These are phyloP conservation scores for Suillus subaureus DNA, from an alignment of 768 basidiomycete genomes.

Conservation along the genomic window DNA sequence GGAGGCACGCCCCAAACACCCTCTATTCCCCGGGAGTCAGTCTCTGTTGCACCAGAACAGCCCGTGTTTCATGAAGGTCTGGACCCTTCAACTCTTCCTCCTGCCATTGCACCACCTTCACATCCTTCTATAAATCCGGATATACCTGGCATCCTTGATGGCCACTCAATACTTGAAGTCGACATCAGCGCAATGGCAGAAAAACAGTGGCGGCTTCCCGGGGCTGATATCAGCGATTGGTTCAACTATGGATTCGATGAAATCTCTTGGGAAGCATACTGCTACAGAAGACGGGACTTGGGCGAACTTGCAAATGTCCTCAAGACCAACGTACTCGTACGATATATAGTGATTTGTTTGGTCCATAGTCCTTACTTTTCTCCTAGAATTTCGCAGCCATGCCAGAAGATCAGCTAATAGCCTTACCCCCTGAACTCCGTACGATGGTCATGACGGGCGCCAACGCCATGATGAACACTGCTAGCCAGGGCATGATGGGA, in stretches of 20 bases:
- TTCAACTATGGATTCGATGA: constrained; percentile 99
- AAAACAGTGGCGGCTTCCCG: constrained; percentile 91
- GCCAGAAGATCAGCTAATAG: constrained; percentile 78
- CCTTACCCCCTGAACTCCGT: constrained; percentile 78
- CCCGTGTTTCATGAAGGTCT: constrained; percentile 48
- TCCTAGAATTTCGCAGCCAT: constrained; percentile 77
- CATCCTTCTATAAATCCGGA: constrained; percentile 78
- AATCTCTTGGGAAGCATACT: constrained; percentile 92
- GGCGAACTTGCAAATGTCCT: constrained; percentile 79
- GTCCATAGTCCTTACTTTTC: constrained; percentile 14
- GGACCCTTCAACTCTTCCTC: constrained; percentile 66
- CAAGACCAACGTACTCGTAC: constrained; percentile 80
- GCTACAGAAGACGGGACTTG: constrained; percentile 78
- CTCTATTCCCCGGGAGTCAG: constrained; percentile 13
- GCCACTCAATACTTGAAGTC: constrained; percentile 82
- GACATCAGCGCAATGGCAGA: constrained; percentile 75
- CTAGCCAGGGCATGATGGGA: constrained; percentile 53
- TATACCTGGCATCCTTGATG: constrained; percentile 65
- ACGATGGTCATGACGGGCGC: constrained; percentile 88
- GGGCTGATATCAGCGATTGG: constrained; percentile 94
- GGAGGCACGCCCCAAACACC: constrained; percentile 20
- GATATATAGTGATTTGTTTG: constrained; percentile 29
- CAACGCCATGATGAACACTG: constrained; percentile 71
- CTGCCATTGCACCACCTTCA: constrained; percentile 71
- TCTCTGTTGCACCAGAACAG: constrained; percentile 18